Percentiles rank a stretch among this genome's conserved stretches.
These are phyloP conservation scores for Stylosanthes scabra DNA, from an alignment of 331 rosid genomes.

Conservation along the genomic window DNA sequence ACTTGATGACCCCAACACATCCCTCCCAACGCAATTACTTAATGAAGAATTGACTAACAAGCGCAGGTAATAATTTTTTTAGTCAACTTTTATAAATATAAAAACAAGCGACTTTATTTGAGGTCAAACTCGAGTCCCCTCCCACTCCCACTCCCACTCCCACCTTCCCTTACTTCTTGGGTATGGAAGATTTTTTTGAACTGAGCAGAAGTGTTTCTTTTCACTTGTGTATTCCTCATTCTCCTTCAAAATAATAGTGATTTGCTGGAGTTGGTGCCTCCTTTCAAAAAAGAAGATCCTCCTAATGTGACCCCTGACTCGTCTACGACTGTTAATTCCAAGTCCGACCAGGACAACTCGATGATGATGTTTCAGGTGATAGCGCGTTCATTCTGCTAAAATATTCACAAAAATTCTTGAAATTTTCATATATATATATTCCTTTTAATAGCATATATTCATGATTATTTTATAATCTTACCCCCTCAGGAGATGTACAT, in stretches of 20 bases:
- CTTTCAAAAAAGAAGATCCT: slow-evolving; percentile 58
- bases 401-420: background rate
- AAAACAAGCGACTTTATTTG: background rate
- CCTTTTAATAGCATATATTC: background rate
- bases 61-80: slow-evolving; percentile 54
- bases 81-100: no score
- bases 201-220: background rate
- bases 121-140: background rate
- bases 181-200: background rate
- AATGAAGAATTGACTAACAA: slow-evolving; percentile 50
- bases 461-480: slow-evolving; percentile 12
- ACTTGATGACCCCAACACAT: slow-evolving; percentile 48
- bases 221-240: slow-evolving; percentile 27
- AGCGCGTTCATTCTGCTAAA: background rate
- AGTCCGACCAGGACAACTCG: slow-evolving; percentile 68
- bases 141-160: background rate
- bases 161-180: background rate
- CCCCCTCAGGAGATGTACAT: slow-evolving; percentile 69
- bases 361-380: slow-evolving; percentile 69
- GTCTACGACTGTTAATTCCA: slow-evolving; percentile 74
- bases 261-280: slow-evolving; percentile 50
- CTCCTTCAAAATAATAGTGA: slow-evolving; percentile 51
- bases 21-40: slow-evolving; percentile 47
- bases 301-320: slow-evolving; percentile 84
- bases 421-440: no score